phyloP scores from a whole-genome alignment of 306 rosid genomes.

The Fagus crenata region DNA sequence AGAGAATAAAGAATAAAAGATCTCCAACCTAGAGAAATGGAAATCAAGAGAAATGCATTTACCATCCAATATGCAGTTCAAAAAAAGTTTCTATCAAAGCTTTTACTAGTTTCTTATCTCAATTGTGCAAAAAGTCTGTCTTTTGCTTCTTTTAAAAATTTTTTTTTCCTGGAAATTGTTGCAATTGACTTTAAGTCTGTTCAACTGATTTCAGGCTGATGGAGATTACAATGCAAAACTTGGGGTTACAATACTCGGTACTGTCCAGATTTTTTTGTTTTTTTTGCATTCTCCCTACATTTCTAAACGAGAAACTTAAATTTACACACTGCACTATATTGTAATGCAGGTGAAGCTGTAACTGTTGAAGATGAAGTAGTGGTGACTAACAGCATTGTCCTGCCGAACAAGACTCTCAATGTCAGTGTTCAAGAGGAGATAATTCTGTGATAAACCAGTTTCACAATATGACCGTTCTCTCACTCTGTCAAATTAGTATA shows the following conservation, averaged over 20 bases:
- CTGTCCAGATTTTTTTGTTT: constrained; percentile 7
- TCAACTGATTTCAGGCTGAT: constrained; percentile 58
- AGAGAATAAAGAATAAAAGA: neutral
- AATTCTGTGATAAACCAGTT: constrained; percentile 46
- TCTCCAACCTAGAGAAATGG: neutral
- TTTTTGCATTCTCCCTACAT: neutral
- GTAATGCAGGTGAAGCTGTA: constrained; percentile 79
- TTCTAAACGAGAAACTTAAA: constrained; percentile 2
- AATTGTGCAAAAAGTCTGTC: neutral
- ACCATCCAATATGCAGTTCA: neutral
- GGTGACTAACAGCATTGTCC: constrained; percentile 82
- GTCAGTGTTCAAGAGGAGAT: constrained; percentile 91
- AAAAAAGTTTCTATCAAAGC: neutral
- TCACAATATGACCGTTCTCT: neutral
- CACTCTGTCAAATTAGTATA: neutral
- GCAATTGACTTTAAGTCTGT: constrained; percentile 27
- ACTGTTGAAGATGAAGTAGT: constrained; percentile 91
- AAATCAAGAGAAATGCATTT: neutral
- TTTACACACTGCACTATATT: constrained; percentile 5
- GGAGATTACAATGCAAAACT: constrained; percentile 87
- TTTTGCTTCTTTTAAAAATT: constrained; percentile 9
- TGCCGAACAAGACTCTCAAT: constrained; percentile 88
- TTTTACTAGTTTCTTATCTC: constrained; percentile 1
- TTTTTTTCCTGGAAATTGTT: neutral
- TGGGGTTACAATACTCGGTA: constrained; percentile 92